A percentile compares a stretch with the other conserved stretches of the same genome.
Conservation (phyloP, 192 early-diverging fungal genomes). For the Dispira parvispora region DNA sequence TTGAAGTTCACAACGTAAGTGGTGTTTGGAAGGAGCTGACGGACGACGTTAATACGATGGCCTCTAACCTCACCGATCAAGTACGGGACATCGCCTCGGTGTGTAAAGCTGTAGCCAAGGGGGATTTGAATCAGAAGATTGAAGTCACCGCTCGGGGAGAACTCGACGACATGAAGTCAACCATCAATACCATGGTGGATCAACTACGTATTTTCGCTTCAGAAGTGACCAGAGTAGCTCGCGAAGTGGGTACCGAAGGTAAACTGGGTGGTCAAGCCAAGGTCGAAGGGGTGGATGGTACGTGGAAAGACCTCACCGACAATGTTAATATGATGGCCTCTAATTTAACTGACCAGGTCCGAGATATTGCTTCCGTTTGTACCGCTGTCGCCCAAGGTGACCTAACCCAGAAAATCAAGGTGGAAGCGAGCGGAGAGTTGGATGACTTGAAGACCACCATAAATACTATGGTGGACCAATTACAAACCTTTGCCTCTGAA, state of each 20-base stretch:
- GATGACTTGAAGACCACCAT: slow-evolving; percentile 41
- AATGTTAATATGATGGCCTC: slow-evolving; percentile 43
- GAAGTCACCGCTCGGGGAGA: slow-evolving; percentile 3
- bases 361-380: slow-evolving; percentile 40
- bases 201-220: slow-evolving; percentile 31
- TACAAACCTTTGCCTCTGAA: slow-evolving; percentile 40
- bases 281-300: slow-evolving; percentile 32
- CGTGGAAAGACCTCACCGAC: slow-evolving; percentile 37
- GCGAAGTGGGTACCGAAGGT: slow-evolving; percentile 39
- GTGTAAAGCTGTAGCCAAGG: slow-evolving; percentile 13
- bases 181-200: slow-evolving; percentile 20
- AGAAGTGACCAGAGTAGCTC: slow-evolving; percentile 37
- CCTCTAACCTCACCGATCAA: slow-evolving; percentile 24
- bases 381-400: slow-evolving; percentile 48
- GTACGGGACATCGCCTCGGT: slow-evolving; percentile 17
- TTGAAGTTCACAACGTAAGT: slow-evolving; percentile 31
- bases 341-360: slow-evolving; percentile 48
- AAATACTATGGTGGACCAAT: slow-evolving; percentile 45
- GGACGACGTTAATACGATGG: slow-evolving; percentile 33
- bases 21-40: slow-evolving; percentile 40
- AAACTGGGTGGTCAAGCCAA: slow-evolving; percentile 34
- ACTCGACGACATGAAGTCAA: slow-evolving; percentile 16
- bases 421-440: slow-evolving; percentile 44
- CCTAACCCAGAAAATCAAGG: slow-evolving; percentile 32
- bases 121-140: slow-evolving; percentile 16